Evolutionary conservation across 1,284 basidiomycete species (phyloP), one percentile per base, ranked within the genome.

Genomic region (Filobasidium uniguttulatum): DNA sequence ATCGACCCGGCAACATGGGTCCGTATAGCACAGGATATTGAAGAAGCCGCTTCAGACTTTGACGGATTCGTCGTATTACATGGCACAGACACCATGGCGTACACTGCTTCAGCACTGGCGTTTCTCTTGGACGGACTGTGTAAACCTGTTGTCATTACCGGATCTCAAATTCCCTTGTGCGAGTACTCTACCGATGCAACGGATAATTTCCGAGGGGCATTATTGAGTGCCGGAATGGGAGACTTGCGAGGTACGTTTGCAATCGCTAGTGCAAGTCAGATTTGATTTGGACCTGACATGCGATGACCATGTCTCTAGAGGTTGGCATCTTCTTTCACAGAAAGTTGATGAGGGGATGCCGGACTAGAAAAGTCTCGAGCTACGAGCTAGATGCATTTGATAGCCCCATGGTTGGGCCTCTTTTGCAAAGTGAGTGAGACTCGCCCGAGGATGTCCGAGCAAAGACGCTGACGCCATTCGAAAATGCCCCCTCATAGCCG

Each of bases 41-140:
- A 90, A 60, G 77, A 89, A 45, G 93, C 93, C 63, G 90, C 91
- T 59, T 60, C 71, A 41, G 64, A 73, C 17, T 94, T 87, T 61
- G 89, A 94, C 61, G 85, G 84, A 0, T 94, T 94, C 62, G 81
- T 94, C 23, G 73, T 94, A 28, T 71, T 94, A 9, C 89, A 94
- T 64, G 89, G 89, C 31, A 67, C 65, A n/a, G 87, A 91, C 60
- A 91, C 88, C 0, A 90, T 90, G 85, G 78, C 82, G 2, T 91
- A 88, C 66, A 84, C 83, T 2, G 79, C 86, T 2, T 87, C 84
- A 43, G 86, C 87, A 1, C 73, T 91, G 33, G 85, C 83, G 60
- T 93, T 93, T 67, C 69, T 94, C 49, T 73, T 94, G 5, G 87
- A 93, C 65, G 87, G 93, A 59, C 73, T 93, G 57, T 45, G 46